Percentiles rank a stretch among this genome's conserved stretches.
Evolutionary conservation across 1,139 yeast species (phyloP).

Genomic region (Scheffersomyces titani): DNA sequence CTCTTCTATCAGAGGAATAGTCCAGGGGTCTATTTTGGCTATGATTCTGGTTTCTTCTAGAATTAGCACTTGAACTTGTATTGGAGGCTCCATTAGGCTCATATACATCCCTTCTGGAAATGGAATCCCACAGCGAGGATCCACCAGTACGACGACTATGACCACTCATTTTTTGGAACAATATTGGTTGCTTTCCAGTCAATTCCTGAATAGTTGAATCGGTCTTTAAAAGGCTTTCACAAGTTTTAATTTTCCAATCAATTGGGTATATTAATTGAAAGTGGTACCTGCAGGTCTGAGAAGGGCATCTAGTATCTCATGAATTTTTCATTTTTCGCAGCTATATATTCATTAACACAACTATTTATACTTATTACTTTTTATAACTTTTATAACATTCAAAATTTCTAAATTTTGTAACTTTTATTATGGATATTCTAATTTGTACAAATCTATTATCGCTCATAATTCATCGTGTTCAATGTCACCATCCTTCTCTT

Average conservation of each 20-base stretch:
- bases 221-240: background rate
- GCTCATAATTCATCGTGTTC: background rate
- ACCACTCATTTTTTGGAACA: background rate
- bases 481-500: background rate
- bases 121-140: background rate
- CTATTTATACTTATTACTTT: too few species aligned
- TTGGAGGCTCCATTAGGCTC: background rate
- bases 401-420: background rate
- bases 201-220: background rate
- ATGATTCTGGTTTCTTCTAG: background rate
- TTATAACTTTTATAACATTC: background rate
- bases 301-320: background rate
- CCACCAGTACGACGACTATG: background rate
- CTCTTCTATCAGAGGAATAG: background rate
- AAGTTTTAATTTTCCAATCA: background rate
- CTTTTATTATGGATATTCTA: background rate
- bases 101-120: background rate
- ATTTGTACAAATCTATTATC: background rate
- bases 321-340: background rate
- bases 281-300: background rate
- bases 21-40: background rate
- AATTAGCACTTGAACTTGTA: background rate
- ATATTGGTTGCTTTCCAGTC: background rate
- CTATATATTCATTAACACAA: background rate
- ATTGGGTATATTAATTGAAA: background rate